Base-by-base conservation (phyloP, 257 asterid species). In the Orobanche coerulescens region DNA sequence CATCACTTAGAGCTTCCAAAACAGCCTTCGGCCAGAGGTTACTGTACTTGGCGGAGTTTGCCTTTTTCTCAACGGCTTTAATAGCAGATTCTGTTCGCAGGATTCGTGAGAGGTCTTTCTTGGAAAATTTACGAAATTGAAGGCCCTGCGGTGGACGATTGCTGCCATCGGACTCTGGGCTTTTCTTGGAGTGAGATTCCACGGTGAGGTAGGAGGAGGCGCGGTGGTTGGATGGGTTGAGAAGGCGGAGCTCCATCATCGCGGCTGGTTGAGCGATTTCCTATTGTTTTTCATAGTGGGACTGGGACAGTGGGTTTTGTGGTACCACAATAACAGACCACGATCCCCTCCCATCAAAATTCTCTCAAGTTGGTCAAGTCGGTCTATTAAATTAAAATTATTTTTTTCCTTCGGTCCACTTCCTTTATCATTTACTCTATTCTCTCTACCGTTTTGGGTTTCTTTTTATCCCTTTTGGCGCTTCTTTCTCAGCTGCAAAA, bases 1-100 rank as follows among this genome's bases (percentile, higher is more conserved):
- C 90, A 57, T 92, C 83, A 57, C 64, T 68, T 2, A 92, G 70
- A 72, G 96, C 94, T 68, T 86, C 95, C 74, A 92, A 60, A 26
- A 92, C 87, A 44, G 95, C 85, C 70, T 81, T 92, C 16, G 96
- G 95, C 79, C 75, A 83, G 52, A 92, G 95, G 43, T 82, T 86
- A 15, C 57, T 86, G 78, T 84, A 81, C 74, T 92, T 88, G 15
- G 80, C 61, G 1, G 98, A 92, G 74, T 79, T 84, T 0, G 89
- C 81, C 67, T 92, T 92, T 31, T 66, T 81, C 72, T 84, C 84
- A 62, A 92, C 76, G 61, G 80, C 81, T 66, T 69, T 72, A 63
- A 86, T 65, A 33, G 96, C 94, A 3, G 94, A 81, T 53, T 91
- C 95, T 19, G 89, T 84, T 75, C 92, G 71, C 66, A 88, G 74